These are phyloP conservation scores for Teunomyces funiuensis DNA, from an alignment of 805 yeast species.

Conservation along the genomic window DNA sequence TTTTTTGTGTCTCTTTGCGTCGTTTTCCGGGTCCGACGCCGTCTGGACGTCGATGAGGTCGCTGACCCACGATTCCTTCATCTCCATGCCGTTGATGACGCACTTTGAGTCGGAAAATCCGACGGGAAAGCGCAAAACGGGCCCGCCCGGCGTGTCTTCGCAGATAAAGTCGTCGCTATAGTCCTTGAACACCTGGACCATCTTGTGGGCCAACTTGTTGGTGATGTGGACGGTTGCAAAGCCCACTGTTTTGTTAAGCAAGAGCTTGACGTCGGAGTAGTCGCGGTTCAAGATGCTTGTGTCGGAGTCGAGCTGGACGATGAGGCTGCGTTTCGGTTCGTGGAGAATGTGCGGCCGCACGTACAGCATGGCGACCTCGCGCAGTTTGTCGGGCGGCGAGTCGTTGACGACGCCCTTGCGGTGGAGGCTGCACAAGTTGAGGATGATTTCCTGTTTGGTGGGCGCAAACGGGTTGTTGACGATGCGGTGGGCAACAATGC, in stretches of 20 bases:
- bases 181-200: constrained; percentile 25
- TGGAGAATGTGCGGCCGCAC: constrained; percentile 31
- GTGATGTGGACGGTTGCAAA: constrained; percentile 27
- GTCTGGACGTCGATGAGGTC: constrained; percentile 26
- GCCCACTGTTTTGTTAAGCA: constrained; percentile 27
- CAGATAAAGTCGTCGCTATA: constrained; percentile 16
- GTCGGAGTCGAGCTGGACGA: constrained; percentile 30
- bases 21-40: constrained; percentile 3
- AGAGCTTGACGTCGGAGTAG: constrained; percentile 31
- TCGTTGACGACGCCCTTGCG: constrained; percentile 31
- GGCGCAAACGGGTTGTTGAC: constrained; percentile 49
- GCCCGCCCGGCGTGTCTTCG: constrained; percentile 17
- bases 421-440: constrained; percentile 49
- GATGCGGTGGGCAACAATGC: constrained; percentile 53
- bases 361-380: constrained; percentile 28
- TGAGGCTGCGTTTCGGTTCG: constrained; percentile 32
- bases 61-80: constrained; percentile 34
- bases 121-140: constrained; percentile 20
- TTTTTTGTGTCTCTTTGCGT: constrained; percentile 14
- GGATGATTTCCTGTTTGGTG: constrained; percentile 53
- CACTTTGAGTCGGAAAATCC: constrained; percentile 29
- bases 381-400: constrained; percentile 16
- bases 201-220: constrained; percentile 20
- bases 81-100: constrained; percentile 33
- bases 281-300: constrained; percentile 9